Evolutionary conservation across 1,139 yeast species (phyloP).

Genomic region (Sugiyamaella pinicola): DNA sequence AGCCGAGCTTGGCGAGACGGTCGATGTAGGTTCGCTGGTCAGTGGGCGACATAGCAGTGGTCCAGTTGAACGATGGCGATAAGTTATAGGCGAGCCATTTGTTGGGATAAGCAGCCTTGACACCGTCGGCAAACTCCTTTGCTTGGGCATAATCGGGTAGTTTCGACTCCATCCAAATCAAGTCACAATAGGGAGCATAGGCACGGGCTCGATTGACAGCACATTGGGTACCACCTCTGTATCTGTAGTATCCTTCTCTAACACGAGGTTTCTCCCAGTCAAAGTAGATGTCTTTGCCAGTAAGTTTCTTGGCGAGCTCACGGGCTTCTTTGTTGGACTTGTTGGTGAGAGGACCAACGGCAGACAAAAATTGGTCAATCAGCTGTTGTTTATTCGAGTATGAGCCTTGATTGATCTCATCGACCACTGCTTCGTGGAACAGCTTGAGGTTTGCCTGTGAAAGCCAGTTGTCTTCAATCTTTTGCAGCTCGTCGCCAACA

Average conservation of each 20-base stretch:
- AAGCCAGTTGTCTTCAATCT: conserved; percentile 83
- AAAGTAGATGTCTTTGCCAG: conserved; percentile 85
- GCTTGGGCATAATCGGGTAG: conserved; percentile 94
- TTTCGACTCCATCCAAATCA: conserved; percentile 99
- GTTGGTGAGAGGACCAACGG: conserved; percentile 73
- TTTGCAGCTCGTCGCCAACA: conserved; percentile 68
- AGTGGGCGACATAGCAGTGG: conserved; percentile 81
- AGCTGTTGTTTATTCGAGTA: conserved; percentile 65
- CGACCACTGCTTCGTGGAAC: conserved; percentile 90
- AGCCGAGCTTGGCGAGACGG: conserved; percentile 87
- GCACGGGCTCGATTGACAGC: conserved; percentile 98
- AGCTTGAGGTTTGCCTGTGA: conserved; percentile 81
- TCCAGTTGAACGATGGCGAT: conserved; percentile 98
- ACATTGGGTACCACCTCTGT: conserved; percentile 95
- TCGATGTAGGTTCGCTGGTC: conserved; percentile 91
- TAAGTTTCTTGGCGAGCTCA: conserved; percentile 68
- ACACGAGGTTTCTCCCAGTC: conserved; percentile 97
- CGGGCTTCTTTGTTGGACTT: conserved; percentile 82
- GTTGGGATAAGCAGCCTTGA: conserved; percentile 74
- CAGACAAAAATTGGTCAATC: conserved; percentile 64
- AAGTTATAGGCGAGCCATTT: conserved; percentile 96
- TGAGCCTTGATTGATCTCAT: conserved; percentile 67
- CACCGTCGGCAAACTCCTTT: conserved; percentile 91
- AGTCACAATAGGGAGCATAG: conserved; percentile 91
- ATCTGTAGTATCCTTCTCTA: conserved; percentile 96